Base-by-base conservation (phyloP, 257 asterid species). In the Primulina eburnea region DNA sequence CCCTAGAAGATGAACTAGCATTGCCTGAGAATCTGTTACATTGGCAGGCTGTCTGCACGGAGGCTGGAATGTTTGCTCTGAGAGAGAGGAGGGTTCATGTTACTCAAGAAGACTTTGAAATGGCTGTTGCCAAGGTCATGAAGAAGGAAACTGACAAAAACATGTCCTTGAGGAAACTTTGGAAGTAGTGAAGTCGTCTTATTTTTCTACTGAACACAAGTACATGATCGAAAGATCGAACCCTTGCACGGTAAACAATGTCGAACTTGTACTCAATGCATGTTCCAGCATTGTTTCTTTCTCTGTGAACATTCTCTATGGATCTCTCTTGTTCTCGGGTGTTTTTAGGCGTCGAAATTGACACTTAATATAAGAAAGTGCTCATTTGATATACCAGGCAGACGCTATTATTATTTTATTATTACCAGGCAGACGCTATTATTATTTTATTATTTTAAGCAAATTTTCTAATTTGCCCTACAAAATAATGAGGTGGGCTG, bases 81-180 rank as follows among this genome's bases (percentile, higher is more conserved):
- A 83, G 97, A 71, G 99, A 93, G 84, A 85, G 97, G 81, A 82
- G 99, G 97, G 97, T 93, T 63, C 99, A 93, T 58, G 96, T 90
- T 61, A 93, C 99, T 1, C 99, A 93, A 65, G 99, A 93, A 68
- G 97, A 93, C 83, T 93, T 93, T 40, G 97, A 90, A 80, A 93
- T 90, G 97, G 97, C 96, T n/a, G 99, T 89, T 62, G 96, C 96
- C 6, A 93, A 93, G 82, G 99, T 93, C 55, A 93, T 93, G 97
- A 93, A 93, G 87, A 93, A 93, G 79, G 99, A 93, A 53, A 90
- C 96, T 0, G 96, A 89, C 83, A 93, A 90, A 73, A 93, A 89
- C 37, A 86, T 93, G 97, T 93, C 97, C 3, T 68, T 90, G 83
- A 83, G 97, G 70, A 93, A 93, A 89, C 92, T 93, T 34, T 90